Conservation (phyloP, 2,329 filamentous ascomycete genomes). For the Ambrosiella xylebori region DNA sequence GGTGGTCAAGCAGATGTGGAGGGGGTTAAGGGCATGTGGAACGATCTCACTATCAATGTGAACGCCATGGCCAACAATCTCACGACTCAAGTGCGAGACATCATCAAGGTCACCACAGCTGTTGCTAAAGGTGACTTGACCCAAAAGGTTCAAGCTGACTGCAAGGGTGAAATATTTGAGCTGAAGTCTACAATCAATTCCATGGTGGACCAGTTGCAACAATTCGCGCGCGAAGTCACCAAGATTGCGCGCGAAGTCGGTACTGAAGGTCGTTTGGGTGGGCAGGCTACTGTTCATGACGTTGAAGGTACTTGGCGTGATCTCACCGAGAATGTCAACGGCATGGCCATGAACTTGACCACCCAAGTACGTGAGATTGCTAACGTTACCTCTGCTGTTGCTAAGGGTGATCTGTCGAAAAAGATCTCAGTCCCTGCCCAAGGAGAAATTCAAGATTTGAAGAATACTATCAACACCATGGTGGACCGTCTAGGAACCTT, state of each 20-base stretch:
- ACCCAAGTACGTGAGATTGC: slow-evolving; percentile 97
- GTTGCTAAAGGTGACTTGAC: slow-evolving; percentile 77
- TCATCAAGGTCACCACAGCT: slow-evolving; percentile 63
- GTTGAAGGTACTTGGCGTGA: slow-evolving; percentile 96
- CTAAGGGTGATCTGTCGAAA: slow-evolving; percentile 81
- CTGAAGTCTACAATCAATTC: slow-evolving; percentile 98
- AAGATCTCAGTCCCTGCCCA: slow-evolving; percentile 90
- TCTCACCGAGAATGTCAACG: slow-evolving; percentile 87
- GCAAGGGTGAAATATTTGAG: slow-evolving; percentile 78
- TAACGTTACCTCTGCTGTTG: slow-evolving; percentile 88
- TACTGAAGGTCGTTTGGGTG: slow-evolving; percentile 83
- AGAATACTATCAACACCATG: slow-evolving; percentile 98
- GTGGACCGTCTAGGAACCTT: slow-evolving; percentile 93
- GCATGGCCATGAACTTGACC: slow-evolving; percentile 96
- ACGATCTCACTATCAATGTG: slow-evolving; percentile 69
- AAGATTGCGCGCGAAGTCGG: slow-evolving; percentile 93
- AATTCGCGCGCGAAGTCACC: slow-evolving; percentile 93
- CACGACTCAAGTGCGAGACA: slow-evolving; percentile 83
- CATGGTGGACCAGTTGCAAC: slow-evolving; percentile 95
- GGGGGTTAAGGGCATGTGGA: slow-evolving; percentile 78
- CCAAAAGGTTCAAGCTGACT: slow-evolving; percentile 88
- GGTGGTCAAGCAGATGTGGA: slow-evolving; percentile 71
- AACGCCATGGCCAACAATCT: slow-evolving; percentile 80
- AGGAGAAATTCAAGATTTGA: slow-evolving; percentile 86
- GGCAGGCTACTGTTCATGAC: slow-evolving; percentile 88